phyloP scores from a whole-genome alignment of 306 rosid genomes.

The Calophaca sinica region DNA sequence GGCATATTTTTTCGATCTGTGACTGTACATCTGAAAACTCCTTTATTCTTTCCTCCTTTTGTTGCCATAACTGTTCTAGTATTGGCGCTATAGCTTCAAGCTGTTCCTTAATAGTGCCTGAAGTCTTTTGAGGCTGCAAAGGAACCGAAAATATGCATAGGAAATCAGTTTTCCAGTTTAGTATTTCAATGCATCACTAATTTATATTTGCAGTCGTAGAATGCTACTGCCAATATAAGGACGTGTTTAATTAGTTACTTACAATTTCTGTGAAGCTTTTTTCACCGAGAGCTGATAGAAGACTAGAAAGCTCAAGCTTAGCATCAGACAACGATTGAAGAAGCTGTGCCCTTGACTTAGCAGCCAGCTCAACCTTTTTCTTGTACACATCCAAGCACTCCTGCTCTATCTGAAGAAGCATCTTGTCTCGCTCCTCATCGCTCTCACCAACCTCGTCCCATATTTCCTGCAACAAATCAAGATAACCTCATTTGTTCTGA shows the following conservation, averaged over 20 bases:
- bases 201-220: conserved; percentile 7
- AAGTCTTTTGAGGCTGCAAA: conserved; percentile 55
- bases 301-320: conserved; percentile 74
- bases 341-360: conserved; percentile 84
- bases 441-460: conserved; percentile 98
- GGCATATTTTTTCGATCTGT: conserved; percentile 86
- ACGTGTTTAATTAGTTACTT: conserved; percentile 27
- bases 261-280: conserved; percentile 56
- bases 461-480: conserved; percentile 66
- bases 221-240: conserved; percentile 8
- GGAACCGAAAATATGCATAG: conserved; percentile 7
- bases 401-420: conserved; percentile 92
- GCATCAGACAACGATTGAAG: conserved; percentile 82
- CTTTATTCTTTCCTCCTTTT: conserved; percentile 82
- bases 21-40: conserved; percentile 83
- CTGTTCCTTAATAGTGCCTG: conserved; percentile 54
- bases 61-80: conserved; percentile 79
- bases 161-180: conserved; percentile 24
- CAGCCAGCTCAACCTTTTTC: conserved; percentile 88
- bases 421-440: conserved; percentile 86
- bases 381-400: conserved; percentile 92
- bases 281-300: conserved; percentile 80
- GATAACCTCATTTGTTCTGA: conserved; percentile 25
- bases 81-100: conserved; percentile 82
- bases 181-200: conserved; percentile 2